Percentiles rank a stretch among this genome's conserved stretches.
phyloP scores from a whole-genome alignment of 108 stramenopile species.

The Poteriospumella lacustris region DNA sequence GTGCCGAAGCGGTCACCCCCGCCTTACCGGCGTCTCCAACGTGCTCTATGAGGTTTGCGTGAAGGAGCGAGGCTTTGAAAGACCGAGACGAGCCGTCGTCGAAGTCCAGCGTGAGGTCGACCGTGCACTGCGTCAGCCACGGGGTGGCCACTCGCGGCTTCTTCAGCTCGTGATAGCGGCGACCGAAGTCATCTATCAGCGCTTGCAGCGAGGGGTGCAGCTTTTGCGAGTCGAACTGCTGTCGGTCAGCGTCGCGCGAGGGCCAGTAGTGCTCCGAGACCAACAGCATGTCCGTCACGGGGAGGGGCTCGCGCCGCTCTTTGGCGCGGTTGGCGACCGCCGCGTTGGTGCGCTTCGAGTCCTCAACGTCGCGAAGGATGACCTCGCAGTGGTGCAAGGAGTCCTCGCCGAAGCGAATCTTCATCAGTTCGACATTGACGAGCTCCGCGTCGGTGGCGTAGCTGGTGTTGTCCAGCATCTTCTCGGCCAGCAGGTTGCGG shows the following conservation, averaged over 20 bases:
- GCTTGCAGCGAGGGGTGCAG: constrained; percentile 70
- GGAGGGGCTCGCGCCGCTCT: not conserved
- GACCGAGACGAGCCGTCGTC: constrained; percentile 51
- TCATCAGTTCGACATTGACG: constrained; percentile 82
- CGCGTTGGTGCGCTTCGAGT: constrained; percentile 78
- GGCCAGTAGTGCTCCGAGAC: constrained; percentile 96
- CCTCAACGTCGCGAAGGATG: constrained; percentile 94
- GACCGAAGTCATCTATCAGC: constrained; percentile 59
- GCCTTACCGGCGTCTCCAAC: constrained; percentile 65
- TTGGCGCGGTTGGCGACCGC: constrained; percentile 24
- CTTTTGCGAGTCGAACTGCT: constrained; percentile 70
- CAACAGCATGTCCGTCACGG: constrained; percentile 74
- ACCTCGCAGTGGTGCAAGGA: constrained; percentile 88
- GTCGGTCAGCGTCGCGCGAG: too few relatives aligned
- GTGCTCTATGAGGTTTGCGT: constrained; percentile 81
- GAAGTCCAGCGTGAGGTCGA: constrained; percentile 82
- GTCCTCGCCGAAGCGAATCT: constrained; percentile 76
- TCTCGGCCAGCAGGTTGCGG: constrained; percentile 87
- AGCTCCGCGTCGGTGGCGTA: constrained; percentile 87
- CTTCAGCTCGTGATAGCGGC: constrained; percentile 65
- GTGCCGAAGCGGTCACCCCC: constrained; percentile 63
- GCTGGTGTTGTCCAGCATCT: constrained; percentile 70
- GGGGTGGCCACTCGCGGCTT: constrained; percentile 82
- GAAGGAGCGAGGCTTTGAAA: constrained; percentile 72
- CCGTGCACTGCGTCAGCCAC: constrained; percentile 74